Evolutionary conservation across 192 early-diverging fungal species (phyloP).

Genomic region (Geosiphon pyriformis): DNA sequence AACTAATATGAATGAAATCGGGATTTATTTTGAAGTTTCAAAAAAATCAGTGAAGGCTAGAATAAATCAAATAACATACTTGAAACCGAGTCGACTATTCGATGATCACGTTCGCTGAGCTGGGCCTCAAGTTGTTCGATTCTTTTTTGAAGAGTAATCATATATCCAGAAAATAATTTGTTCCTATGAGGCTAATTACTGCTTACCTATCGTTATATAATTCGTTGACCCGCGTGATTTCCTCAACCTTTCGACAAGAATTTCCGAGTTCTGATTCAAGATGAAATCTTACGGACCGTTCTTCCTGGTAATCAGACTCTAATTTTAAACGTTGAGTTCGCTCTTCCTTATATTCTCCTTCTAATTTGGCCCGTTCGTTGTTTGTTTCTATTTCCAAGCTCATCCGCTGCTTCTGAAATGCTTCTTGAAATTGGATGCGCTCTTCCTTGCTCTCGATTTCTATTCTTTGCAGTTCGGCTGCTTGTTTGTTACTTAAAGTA

Average conservation of each 20-base stretch:
- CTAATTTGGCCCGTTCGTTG: conserved; percentile 1
- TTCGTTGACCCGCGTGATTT: neutral
- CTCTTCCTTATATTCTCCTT: conserved; percentile 9
- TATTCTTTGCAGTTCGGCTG: neutral
- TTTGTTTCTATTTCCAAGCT: neutral
- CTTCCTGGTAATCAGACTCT: conserved; percentile 7
- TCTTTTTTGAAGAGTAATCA: neutral
- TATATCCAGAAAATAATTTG: no score
- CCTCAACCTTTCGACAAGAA: conserved; percentile 8
- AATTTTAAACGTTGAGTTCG: neutral
- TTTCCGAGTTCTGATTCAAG: conserved; percentile 7
- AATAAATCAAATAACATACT: neutral
- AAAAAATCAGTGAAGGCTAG: neutral
- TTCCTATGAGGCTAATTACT: no score
- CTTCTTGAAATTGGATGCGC: neutral
- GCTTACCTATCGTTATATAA: neutral
- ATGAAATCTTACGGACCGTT: conserved; percentile 1
- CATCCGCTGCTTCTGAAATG: conserved; percentile 4
- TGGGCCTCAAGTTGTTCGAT: conserved; percentile 9
- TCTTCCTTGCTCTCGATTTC: neutral
- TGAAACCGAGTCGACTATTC: neutral
- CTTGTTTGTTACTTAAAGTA: neutral
- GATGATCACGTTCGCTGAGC: neutral
- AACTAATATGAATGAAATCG: conserved; percentile 1
- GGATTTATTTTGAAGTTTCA: neutral